phyloP scores from a whole-genome alignment of 2,329 filamentous ascomycete genomes.

The Sodiomyces alkalinus region DNA sequence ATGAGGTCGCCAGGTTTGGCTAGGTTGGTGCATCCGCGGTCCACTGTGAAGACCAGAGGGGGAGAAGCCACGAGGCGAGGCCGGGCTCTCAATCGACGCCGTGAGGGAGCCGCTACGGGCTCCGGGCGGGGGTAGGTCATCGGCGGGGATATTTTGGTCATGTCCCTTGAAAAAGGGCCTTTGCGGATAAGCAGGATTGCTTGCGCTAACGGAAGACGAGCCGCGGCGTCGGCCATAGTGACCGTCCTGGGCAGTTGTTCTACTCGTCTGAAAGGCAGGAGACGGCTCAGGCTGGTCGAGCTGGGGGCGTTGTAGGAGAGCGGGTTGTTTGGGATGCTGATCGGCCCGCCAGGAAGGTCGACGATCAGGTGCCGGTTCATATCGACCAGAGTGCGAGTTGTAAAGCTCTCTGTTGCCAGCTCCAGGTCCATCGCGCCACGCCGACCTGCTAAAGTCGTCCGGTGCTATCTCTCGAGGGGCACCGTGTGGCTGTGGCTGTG shows the following conservation, averaged over 20 bases:
- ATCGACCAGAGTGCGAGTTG: slow-evolving; percentile 89
- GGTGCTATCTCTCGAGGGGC: slow-evolving; percentile 73
- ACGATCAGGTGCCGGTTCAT: slow-evolving; percentile 75
- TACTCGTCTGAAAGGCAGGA: slow-evolving; percentile 68
- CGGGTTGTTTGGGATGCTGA: slow-evolving; percentile 51
- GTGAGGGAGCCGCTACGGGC: slow-evolving; percentile 33
- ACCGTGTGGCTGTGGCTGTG: slow-evolving; percentile 33
- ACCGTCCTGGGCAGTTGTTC: slow-evolving; percentile 49
- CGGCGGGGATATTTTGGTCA: no score
- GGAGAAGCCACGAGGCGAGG: slow-evolving; percentile 28
- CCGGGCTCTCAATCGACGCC: slow-evolving; percentile 33
- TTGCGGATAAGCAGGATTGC: background rate
- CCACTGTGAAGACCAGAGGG: slow-evolving; percentile 19
- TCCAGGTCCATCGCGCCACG: slow-evolving; percentile 57
- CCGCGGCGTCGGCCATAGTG: slow-evolving; percentile 63
- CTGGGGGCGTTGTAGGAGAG: slow-evolving; percentile 62
- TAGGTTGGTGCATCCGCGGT: slow-evolving; percentile 10
- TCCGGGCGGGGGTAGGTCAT: slow-evolving; percentile 8
- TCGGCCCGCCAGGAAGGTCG: slow-evolving; percentile 56
- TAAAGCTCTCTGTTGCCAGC: slow-evolving; percentile 62
- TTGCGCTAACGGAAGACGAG: slow-evolving; percentile 77
- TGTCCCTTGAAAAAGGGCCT: no score
- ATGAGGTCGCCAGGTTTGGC: slow-evolving; percentile 12
- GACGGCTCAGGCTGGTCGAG: slow-evolving; percentile 66
- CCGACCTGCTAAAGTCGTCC: slow-evolving; percentile 78